These are phyloP conservation scores for Aurantiochytrium sp. DNA, from an alignment of 108 stramenopile genomes.

Conservation along the genomic window DNA sequence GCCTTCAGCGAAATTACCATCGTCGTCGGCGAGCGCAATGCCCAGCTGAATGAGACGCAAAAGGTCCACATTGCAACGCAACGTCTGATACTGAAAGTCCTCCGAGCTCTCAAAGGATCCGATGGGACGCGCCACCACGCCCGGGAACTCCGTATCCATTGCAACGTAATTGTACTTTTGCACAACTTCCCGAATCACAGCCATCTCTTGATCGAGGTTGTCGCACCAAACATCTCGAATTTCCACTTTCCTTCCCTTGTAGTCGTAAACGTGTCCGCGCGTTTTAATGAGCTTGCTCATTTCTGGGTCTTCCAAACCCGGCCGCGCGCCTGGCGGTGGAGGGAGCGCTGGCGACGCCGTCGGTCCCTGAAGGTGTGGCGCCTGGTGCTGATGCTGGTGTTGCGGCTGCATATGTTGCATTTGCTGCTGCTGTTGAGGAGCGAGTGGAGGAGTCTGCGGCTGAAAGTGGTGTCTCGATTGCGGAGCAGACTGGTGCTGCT, in stretches of 20 bases:
- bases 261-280: constrained; percentile 13
- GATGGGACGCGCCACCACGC: constrained; percentile 95
- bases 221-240: constrained; percentile 56
- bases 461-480: neutral
- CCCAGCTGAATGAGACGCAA: constrained; percentile 97
- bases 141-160: constrained; percentile 98
- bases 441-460: neutral
- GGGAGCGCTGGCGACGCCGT: neutral
- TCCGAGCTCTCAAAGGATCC: constrained; percentile 42
- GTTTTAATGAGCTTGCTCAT: neutral
- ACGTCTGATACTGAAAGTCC: constrained; percentile 93
- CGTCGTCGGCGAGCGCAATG: constrained; percentile 77
- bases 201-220: constrained; percentile 69
- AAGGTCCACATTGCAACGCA: constrained; percentile 95
- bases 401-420: neutral
- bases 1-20: constrained; percentile 77
- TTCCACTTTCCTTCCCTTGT: constrained; percentile 37
- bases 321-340: neutral
- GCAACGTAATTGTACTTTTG: constrained; percentile 90
- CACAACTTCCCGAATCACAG: constrained; percentile 75
- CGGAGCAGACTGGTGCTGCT: neutral
- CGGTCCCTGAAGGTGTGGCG: neutral
- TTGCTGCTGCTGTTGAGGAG: neutral
- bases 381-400: neutral
- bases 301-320: neutral